Evolutionary conservation across 768 basidiomycete genomes (phyloP).

Genomic region (Suillus weaverae): DNA sequence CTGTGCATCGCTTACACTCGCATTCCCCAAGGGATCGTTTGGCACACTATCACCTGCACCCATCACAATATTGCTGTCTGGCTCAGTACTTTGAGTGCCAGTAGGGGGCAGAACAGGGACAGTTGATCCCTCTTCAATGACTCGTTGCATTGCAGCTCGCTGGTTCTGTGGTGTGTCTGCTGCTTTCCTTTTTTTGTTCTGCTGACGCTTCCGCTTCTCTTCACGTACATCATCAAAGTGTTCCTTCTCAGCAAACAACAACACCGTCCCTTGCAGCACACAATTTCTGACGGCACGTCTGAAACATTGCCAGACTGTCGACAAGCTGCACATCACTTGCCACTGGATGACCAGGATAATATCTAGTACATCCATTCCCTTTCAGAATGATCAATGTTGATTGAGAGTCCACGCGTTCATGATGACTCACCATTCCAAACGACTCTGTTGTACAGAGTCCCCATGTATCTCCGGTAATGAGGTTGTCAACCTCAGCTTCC

Average conservation of each 20-base stretch:
- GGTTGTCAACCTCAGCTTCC: constrained; percentile 11
- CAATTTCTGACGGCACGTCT: constrained; percentile 27
- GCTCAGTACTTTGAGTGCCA: background rate
- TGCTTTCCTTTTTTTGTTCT: background rate
- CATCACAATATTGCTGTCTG: background rate
- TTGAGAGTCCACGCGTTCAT: background rate
- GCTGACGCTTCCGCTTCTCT: background rate
- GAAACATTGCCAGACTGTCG: constrained; percentile 34
- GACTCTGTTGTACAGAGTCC: constrained; percentile 32
- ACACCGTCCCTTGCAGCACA: constrained; percentile 16
- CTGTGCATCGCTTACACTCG: constrained; percentile 6
- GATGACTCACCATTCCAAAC: constrained; percentile 35
- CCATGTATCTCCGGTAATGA: constrained; percentile 21
- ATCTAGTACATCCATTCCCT: constrained; percentile 39
- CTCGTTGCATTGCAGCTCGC: background rate
- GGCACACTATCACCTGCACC: background rate
- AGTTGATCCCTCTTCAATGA: background rate
- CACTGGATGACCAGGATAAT: constrained; percentile 38
- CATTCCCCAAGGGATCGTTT: background rate
- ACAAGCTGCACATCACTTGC: constrained; percentile 22
- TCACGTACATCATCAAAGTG: constrained; percentile 24
- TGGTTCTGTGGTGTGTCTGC: background rate
- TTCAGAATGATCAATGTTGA: background rate
- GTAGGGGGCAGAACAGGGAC: background rate
- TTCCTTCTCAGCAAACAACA: constrained; percentile 31